phyloP scores from a whole-genome alignment of 2,329 filamentous ascomycete genomes.

The Arthrobotrys entomopaga region DNA sequence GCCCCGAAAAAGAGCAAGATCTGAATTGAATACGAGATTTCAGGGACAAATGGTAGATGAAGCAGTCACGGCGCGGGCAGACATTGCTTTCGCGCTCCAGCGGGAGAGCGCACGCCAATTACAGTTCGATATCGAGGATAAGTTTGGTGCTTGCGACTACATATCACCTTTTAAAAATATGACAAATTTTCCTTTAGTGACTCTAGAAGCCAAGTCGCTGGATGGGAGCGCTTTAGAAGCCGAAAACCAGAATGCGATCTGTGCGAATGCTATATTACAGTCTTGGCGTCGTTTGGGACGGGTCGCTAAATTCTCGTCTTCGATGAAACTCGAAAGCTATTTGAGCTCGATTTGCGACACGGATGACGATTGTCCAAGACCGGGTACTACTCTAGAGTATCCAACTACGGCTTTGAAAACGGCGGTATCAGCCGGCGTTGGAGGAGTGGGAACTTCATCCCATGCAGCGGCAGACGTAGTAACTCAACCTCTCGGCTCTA shows the following conservation, averaged over 20 bases:
- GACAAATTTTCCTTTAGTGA: background rate
- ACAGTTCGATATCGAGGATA: background rate
- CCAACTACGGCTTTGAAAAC: no score
- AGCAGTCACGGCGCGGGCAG: conserved; percentile 1
- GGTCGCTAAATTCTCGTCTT: background rate
- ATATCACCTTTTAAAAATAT: no score
- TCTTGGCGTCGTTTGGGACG: conserved; percentile 11
- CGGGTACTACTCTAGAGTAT: no score
- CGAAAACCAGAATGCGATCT: conserved; percentile 9
- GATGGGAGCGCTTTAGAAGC: conserved; percentile 7
- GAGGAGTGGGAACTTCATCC: no score
- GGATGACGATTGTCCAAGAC: no score
- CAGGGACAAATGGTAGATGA: background rate
- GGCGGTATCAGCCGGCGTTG: no score
- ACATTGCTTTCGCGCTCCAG: background rate
- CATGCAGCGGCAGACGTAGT: no score
- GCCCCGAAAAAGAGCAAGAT: background rate
- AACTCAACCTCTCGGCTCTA: no score
- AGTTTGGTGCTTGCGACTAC: no score
- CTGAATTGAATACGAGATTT: no score
- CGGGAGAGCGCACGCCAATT: background rate
- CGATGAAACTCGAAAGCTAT: background rate
- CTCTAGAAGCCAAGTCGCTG: background rate
- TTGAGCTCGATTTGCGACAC: background rate
- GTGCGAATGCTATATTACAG: conserved; percentile 6